Conservation (phyloP, 371 early-diverging fungal genomes). For the Mortierella sp. region DNA sequence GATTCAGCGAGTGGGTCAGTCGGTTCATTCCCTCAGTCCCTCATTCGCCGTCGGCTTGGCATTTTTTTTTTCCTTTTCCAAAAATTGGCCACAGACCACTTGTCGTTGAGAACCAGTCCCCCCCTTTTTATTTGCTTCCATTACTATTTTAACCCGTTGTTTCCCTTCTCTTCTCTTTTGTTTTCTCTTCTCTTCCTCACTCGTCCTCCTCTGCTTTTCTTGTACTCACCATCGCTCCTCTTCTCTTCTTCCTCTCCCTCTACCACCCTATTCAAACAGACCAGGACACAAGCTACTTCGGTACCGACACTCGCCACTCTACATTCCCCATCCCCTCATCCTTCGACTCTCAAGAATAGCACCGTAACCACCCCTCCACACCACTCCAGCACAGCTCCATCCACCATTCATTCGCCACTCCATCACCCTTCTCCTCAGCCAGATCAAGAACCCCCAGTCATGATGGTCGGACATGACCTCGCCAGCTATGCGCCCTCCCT, state of each 20-base stretch:
- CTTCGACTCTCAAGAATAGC: constrained; percentile 7
- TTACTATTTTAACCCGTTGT: not conserved
- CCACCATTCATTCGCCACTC: constrained; percentile 10
- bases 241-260: not conserved
- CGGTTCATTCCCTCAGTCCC: not conserved
- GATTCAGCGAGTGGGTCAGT: not conserved
- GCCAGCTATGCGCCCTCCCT: constrained; percentile 13
- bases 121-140: not conserved
- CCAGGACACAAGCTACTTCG: not conserved
- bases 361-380: no score
- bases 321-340: not conserved
- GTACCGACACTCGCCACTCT: not conserved
- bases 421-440: not conserved
- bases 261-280: not conserved
- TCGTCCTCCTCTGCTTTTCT: not conserved
- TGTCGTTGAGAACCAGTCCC: not conserved
- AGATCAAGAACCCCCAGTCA: constrained; percentile 7
- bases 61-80: not conserved
- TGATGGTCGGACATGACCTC: constrained; percentile 33
- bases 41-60: not conserved
- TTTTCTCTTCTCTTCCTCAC: not conserved
- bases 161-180: not conserved
- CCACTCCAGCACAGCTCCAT: not conserved
- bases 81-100: constrained; percentile 8
- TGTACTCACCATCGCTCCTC: not conserved